Base-by-base conservation (phyloP, 495 filamentous ascomycete species). In the Talaromyces borbonicus region DNA sequence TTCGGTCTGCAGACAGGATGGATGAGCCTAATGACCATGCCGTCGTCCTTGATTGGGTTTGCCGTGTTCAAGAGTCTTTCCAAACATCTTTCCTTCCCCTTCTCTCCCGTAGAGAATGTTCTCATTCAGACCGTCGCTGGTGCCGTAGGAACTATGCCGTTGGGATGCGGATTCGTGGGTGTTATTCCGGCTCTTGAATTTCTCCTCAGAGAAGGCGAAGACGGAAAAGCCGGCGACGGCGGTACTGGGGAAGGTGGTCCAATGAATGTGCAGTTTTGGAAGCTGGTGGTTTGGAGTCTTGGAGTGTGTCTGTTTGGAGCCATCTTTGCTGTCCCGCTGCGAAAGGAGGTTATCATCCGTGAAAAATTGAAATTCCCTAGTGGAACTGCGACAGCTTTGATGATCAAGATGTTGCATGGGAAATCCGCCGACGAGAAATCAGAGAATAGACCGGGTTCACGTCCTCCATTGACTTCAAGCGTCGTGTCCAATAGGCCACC, bases 1-100 rank as follows among this genome's bases (percentile, higher is more conserved):
- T 99, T 97, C 56, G 93, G 93, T 9, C 73, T 99, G 20, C 93
- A 99, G 61, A 96, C 90, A 3, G 93, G 93, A 54, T 99, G 92
- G 90, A 74, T 83, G 44, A 79, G 72, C 46, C 78, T 81, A 3
- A 88, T 88, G 84, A 73, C 82, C 11, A 97, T 99, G 93, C 93
- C 93, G 0, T 83, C 90, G 1, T 86, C 87, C 8, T 65, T 99
- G 48, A 85, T 99, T 48, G 93, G 93, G n/a, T 97, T 96, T 56
- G 92, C 88, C 5, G 81, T 94, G 54, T 99, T 99, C 72, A 87
- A 89, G 56, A 73, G 80, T 16, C 59, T 96, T 2, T 73, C 80
- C 1, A 77, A 79, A 43, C 72, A 83, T 38, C 61, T 94, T 4
- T 69, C 71, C 24, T 79, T 81, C 44, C 88, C 90, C 2, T 97